Base-by-base conservation (phyloP, 345 rosid species). In the Eutrema yunnanense region DNA sequence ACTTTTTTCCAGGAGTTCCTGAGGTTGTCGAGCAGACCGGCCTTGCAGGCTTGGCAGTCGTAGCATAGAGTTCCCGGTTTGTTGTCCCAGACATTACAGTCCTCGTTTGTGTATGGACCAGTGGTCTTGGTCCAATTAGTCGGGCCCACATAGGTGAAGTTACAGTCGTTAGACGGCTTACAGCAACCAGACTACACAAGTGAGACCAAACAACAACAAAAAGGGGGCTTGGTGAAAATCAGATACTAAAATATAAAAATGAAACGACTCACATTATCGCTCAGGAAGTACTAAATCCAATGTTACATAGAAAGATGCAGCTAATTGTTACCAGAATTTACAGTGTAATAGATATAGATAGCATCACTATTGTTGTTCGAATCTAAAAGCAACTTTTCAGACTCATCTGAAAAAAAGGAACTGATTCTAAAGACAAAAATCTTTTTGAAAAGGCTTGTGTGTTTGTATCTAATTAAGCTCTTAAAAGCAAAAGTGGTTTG, bases 151-250 rank as follows among this genome's bases (percentile, higher is more conserved):
- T 89, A 94, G 9, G 79, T 73, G 77, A 82, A 94, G 32, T 76
- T 84, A 75, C 99, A 94, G 72, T 81, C 90, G 42, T 86, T 79
- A 0, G 97, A 82, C 33, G 97, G 98, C 87, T 91, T 94, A 76
- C 98, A 94, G 86, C 99, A 94, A 43, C 99, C 99, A 73, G 99
- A 86, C 99, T 94, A 85, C 81, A 77, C 59, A 65, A 63, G n/a
- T 14, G 11, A 9, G n/a, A 9, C 5, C 26, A 30, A 40, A 43
- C 12, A 19, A 1, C 4, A 27, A 64, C 22, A 34, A 65, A 50
- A 2, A 22, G 6, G 4, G 3, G n/a, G 5, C 12, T 50, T 46
- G 11, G 46, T 65, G 44, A 57, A 19, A 59, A 19, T 19, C 9
- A 70, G 26, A 26, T 56, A 32, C 13, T 32, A 4, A 0, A 44